Base-by-base conservation (phyloP, 129 eudicot genomes). In the Smallanthus sonchifolius region DNA sequence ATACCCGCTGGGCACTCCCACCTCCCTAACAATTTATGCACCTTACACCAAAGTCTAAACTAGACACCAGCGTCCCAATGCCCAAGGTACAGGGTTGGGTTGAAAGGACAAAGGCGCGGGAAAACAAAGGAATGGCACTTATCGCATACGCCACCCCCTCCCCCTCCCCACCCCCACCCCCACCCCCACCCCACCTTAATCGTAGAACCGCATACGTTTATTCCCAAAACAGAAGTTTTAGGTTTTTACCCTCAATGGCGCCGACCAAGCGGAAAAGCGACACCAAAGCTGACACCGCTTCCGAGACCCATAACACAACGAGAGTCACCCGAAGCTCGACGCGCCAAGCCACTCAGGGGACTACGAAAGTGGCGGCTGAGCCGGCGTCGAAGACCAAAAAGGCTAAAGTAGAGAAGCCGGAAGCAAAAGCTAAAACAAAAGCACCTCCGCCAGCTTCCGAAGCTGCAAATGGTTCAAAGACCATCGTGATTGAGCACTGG, bases 401-500 rank as follows among this genome's bases (percentile, higher is more conserved):
- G 44, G 55, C 68, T 43, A 81, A 75, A 24, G 20, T 54, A 47
- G 7, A 11, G 45, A 74, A 79, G 59, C 16, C 35, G 4, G 56
- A 51, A 57, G 14, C 78, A 11, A 76, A 67, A 67, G 40, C 72
- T 35, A 73, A 77, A 61, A 60, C 81, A 28, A 63, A 54, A 2
- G 55, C 70, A 62, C 40, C 48, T 7, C 56, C 68, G 68, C 24
- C 45, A 44, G 9, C 10, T 28, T 55, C 55, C 5, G 34, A 71
- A 2, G 71, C 51, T 54, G 74, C 35, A 64, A 34, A 51, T 54
- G 62, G 51, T 3, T 44, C 79, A 32, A 87, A 82, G 68, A 88
- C 84, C 0, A 30, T 88, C 57, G 70, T 88, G n/a, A 69, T 88
- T 51, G 95, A 88, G 70, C 88, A 81, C 78, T 86, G 84, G 84